Base-by-base conservation (phyloP, 129 eudicot genomes). In the Scalesia atractyloides region DNA sequence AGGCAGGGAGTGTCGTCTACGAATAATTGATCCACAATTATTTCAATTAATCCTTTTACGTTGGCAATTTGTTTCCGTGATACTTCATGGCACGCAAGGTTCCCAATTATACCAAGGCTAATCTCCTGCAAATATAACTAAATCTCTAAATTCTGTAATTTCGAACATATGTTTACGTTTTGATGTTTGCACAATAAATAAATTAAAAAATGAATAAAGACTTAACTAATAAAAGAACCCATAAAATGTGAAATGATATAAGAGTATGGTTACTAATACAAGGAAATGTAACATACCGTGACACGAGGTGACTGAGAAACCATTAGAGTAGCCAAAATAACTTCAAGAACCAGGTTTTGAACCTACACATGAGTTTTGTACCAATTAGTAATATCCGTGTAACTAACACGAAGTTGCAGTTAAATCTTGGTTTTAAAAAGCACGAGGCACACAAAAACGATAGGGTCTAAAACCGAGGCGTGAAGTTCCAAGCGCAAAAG, bases 31-130 rank as follows among this genome's bases (percentile, higher is more conserved):
- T 88, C 86, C 80, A 90, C 84, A n/a, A 90, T 74, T 72, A 70
- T 26, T 78, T 82, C 91, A 61, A 86, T 73, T 81, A 95, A 57
- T 72, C 89, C 89, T 75, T 86, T 80, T 64, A 82, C 82, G 48
- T 79, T 72, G 52, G 77, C 82, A 75, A 95, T 86, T 44, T 76
- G 56, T 61, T 83, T 88, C 66, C 75, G 79, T 50, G 85, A 65
- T 52, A 56, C 82, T 59, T 90, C 97, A 84, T 90, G 94, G 85
- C 99, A 95, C 80, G 94, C 97, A 76, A 95, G 87, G 72, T 95
- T 95, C 56, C 99, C 99, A 17, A 90, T 66, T 46, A 95, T 90
- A 62, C 99, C 99, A 75, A 95, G 96, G 78, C 91, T 81, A 70
- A 95, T 90, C 76, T 95, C 99, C 97, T 95, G 87, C 43, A 14